phyloP scores from a whole-genome alignment of 1,284 basidiomycete genomes.

The Pisolithus thermaeus region DNA sequence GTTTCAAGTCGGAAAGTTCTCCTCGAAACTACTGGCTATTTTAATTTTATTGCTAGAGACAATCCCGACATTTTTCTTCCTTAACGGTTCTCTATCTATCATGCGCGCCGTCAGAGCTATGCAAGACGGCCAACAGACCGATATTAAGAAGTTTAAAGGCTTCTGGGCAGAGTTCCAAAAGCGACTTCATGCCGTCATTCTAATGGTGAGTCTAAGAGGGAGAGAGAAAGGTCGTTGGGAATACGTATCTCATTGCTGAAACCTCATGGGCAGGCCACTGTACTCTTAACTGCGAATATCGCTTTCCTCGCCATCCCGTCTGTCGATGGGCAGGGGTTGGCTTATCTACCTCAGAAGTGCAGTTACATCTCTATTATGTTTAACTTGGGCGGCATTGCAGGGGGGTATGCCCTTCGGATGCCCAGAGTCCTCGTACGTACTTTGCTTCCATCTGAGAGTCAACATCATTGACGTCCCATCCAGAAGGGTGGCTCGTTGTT shows the following conservation, averaged over 20 bases:
- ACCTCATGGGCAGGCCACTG: constrained; percentile 20
- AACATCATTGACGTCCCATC: too few species aligned
- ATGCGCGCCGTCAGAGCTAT: background rate
- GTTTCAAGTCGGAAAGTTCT: background rate
- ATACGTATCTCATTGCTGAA: background rate
- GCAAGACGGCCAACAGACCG: background rate
- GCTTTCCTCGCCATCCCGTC: constrained; percentile 22
- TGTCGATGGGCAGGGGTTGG: constrained; percentile 8
- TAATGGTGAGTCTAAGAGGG: background rate
- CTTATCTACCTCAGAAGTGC: background rate
- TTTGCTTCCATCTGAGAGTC: too few species aligned
- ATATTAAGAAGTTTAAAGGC: background rate
- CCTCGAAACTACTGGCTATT: background rate
- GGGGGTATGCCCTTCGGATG: background rate
- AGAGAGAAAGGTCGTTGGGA: background rate
- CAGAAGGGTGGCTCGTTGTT: too few species aligned
- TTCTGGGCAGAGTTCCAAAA: background rate
- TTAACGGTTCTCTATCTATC: background rate
- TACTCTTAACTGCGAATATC: constrained; percentile 24
- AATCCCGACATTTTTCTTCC: background rate
- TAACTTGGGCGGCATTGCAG: background rate
- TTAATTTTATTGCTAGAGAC: background rate
- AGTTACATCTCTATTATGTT: constrained; percentile 3
- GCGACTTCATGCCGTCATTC: background rate
- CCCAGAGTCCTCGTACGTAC: background rate